phyloP scores from a whole-genome alignment of 371 early-diverging fungal species.

The Lichtheimia ornata region DNA sequence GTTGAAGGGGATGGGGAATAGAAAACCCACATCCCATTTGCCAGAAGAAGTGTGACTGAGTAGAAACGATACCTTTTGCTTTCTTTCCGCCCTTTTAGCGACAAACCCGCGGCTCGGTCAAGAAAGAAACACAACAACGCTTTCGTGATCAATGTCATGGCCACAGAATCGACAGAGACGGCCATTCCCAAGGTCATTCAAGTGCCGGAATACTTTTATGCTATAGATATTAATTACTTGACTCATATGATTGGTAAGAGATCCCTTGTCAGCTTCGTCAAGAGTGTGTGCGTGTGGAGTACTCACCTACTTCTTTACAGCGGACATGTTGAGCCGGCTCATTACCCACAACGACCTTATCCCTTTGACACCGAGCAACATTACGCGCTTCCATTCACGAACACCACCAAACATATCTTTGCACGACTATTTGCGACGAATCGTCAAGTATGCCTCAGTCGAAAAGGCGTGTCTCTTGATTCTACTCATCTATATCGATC shows the following conservation, averaged over 20 bases:
- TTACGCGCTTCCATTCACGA: slow-evolving; percentile 96
- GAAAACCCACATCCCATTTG: no score
- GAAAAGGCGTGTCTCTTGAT: slow-evolving; percentile 87
- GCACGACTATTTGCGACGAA: slow-evolving; percentile 77
- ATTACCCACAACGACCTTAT: slow-evolving; percentile 89
- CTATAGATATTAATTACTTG: slow-evolving; percentile 69
- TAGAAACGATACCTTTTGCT: no score
- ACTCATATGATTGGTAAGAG: slow-evolving; percentile 74
- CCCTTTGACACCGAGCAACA: slow-evolving; percentile 72
- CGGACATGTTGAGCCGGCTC: slow-evolving; percentile 76
- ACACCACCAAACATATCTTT: slow-evolving; percentile 89
- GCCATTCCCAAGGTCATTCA: slow-evolving; percentile 17
- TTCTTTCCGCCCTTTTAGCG: no score
- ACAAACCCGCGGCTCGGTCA: no score
- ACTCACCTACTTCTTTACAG: slow-evolving; percentile 33
- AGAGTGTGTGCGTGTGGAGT: no score
- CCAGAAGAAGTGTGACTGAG: no score
- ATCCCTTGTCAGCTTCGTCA: not conserved
- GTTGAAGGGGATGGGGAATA: no score
- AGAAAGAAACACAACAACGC: not conserved
- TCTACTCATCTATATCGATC: slow-evolving; percentile 91
- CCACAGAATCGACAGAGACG: slow-evolving; percentile 13
- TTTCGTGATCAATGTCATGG: slow-evolving; percentile 20
- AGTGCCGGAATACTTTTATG: slow-evolving; percentile 75
- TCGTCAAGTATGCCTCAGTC: slow-evolving; percentile 88